These are phyloP conservation scores for Leishmania tarentolae DNA, from an alignment of 208 protist genomes.

Conservation along the genomic window DNA sequence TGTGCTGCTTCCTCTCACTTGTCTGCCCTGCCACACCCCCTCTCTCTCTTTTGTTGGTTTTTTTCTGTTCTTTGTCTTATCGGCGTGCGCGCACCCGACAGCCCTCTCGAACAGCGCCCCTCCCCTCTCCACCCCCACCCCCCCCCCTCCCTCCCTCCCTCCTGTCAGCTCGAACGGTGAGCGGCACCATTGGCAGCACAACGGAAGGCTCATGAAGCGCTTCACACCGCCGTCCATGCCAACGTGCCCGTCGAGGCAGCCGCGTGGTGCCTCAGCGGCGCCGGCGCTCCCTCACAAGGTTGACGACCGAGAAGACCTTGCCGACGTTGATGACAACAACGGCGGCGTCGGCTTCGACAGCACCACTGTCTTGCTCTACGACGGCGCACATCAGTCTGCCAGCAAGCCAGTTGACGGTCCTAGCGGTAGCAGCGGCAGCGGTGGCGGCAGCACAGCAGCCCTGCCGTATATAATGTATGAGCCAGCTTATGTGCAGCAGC, in stretches of 20 bases:
- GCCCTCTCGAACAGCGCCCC: too few relatives aligned
- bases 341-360: conserved; percentile 30
- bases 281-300: neutral
- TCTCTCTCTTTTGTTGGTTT: too few relatives aligned
- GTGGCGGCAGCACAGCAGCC: neutral
- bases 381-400: neutral
- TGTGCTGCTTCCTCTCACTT: too few relatives aligned
- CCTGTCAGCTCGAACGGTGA: neutral
- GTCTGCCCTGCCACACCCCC: too few relatives aligned
- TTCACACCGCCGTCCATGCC: neutral
- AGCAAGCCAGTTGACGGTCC: neutral
- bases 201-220: neutral
- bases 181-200: neutral
- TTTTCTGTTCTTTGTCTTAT: too few relatives aligned
- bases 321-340: neutral
- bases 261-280: neutral
- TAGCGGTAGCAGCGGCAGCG: neutral
- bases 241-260: neutral
- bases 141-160: neutral
- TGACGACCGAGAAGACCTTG: neutral
- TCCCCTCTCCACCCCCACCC: neutral
- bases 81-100: too few relatives aligned
- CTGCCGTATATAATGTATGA: conserved; percentile 17
- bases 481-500: conserved; percentile 8
- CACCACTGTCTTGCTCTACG: conserved; percentile 15